Percentiles rank a stretch among this genome's conserved stretches.
Conservation (phyloP, 75 land plant species). For the Pseudotsuga menziesii region DNA sequence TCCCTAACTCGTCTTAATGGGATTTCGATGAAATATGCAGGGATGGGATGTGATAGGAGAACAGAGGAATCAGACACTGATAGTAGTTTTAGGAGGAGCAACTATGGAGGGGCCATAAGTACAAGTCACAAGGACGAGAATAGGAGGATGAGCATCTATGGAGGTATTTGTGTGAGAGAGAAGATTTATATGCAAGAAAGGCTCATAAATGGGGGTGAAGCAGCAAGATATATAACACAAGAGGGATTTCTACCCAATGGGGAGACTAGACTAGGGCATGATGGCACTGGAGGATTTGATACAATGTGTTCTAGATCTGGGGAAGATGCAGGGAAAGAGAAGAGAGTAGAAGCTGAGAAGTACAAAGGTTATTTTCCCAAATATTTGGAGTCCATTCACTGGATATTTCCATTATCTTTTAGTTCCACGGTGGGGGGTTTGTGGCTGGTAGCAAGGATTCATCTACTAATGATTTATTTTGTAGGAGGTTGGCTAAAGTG, state of each 20-base stretch:
- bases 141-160: constrained; percentile 6
- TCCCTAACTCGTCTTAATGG: neutral
- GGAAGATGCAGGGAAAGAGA: constrained; percentile 9
- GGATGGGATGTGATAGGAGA: neutral
- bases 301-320: neutral
- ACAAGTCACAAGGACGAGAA: neutral
- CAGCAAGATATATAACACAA: neutral
- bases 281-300: neutral
- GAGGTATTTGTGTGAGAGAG: neutral
- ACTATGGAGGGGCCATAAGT: constrained; percentile 12
- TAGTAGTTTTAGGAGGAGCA: constrained; percentile 19
- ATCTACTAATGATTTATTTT: too few species aligned
- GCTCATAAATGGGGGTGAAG: neutral
- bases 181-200: neutral
- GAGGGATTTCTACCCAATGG: too few species aligned
- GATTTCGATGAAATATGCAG: constrained; percentile 20
- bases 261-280: neutral
- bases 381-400: constrained; percentile 13
- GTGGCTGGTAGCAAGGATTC: too few species aligned
- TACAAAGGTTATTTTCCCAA: constrained; percentile 72
- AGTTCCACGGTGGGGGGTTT: too few species aligned
- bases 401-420: constrained; percentile 81
- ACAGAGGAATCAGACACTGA: neutral
- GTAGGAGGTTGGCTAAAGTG: too few species aligned
- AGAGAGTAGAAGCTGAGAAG: constrained; percentile 6